phyloP scores from a whole-genome alignment of 2,329 filamentous ascomycete species.

The Sporothrix sp. region DNA sequence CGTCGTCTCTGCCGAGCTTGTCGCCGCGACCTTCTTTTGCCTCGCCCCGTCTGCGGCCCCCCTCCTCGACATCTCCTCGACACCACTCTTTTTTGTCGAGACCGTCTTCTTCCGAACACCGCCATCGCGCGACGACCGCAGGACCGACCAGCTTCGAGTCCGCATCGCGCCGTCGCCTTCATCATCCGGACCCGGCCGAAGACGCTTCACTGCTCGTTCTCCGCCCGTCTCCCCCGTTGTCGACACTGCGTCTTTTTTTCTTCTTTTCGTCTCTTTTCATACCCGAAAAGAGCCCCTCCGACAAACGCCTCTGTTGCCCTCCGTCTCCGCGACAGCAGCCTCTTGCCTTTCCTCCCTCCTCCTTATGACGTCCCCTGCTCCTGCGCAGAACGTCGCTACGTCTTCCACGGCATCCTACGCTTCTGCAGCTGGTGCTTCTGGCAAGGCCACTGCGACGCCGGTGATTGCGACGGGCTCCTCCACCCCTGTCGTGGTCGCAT shows the following conservation, averaged over 20 bases:
- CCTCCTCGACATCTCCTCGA: not conserved
- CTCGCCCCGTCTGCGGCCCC: not conserved
- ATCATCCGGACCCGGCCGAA: not conserved
- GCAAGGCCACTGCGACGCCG: constrained; percentile 53
- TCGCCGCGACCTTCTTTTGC: constrained; percentile 4
- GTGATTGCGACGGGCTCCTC: constrained; percentile 50
- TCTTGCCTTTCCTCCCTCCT: constrained; percentile 6
- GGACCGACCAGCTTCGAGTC: not conserved
- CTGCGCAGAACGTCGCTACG: constrained; percentile 45
- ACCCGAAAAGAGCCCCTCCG: too few relatives aligned
- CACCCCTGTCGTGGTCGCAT: constrained; percentile 46
- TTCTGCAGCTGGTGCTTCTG: constrained; percentile 53
- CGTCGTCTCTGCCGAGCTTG: not conserved
- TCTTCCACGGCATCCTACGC: constrained; percentile 53
- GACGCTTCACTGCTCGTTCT: not conserved
- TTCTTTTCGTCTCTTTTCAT: not conserved
- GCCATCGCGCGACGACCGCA: not conserved
- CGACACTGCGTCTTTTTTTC: too few relatives aligned
- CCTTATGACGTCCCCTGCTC: constrained; percentile 52
- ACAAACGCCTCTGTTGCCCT: too few relatives aligned
- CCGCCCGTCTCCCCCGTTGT: not conserved
- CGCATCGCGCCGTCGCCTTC: not conserved
- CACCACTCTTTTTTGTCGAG: constrained; percentile 2
- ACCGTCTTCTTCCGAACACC: too few relatives aligned
- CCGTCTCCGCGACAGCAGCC: not conserved